Conservation (phyloP, 345 rosid genomes). For the Gossypium rotundifolium region DNA sequence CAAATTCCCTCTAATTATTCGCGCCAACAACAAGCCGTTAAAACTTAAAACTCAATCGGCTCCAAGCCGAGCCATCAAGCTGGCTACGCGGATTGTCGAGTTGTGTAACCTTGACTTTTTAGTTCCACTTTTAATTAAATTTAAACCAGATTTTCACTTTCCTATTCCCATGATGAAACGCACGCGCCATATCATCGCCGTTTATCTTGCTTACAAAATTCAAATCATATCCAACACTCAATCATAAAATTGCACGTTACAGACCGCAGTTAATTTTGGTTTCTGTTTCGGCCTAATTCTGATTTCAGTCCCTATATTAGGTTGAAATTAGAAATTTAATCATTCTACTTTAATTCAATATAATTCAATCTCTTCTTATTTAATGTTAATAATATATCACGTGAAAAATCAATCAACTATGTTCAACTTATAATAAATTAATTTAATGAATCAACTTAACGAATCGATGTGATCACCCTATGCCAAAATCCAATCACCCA, state of each 20-base stretch:
- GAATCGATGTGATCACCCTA: no score
- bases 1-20: background rate
- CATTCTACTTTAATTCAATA: no score
- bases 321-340: no score
- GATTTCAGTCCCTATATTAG: no score
- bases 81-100: background rate
- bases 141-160: background rate
- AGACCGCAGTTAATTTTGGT: background rate
- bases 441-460: no score
- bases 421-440: no score
- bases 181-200: slow-evolving; percentile 1
- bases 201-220: background rate
- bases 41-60: background rate
- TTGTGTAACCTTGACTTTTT: background rate
- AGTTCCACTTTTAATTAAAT: background rate
- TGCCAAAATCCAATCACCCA: no score
- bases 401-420: no score
- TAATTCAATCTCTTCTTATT: no score
- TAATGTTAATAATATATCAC: no score
- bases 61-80: background rate
- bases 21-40: background rate
- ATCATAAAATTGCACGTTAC: slow-evolving; percentile 8
- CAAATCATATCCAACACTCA: background rate
- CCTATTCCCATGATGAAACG: background rate
- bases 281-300: background rate